Conservation (phyloP, 352 stramenopile genomes). For the Lagenidium sp. region DNA sequence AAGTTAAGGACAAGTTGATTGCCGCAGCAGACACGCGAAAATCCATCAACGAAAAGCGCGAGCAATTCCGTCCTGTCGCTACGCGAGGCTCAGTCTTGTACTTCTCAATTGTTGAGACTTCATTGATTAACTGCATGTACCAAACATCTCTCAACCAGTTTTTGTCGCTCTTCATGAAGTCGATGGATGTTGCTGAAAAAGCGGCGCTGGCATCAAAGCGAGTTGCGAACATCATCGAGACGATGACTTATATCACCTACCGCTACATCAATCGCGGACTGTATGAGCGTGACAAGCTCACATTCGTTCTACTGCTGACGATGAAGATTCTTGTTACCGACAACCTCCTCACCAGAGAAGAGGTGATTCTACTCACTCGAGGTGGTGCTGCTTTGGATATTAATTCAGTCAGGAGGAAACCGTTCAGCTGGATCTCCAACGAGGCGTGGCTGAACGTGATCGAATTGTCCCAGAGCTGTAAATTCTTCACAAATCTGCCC, state of each 20-base stretch:
- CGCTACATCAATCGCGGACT: slow-evolving; percentile 98
- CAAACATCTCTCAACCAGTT: slow-evolving; percentile 98
- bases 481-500: slow-evolving; percentile 96
- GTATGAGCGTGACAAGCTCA: slow-evolving; percentile 98
- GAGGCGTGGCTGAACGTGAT: slow-evolving; percentile 97
- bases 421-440: slow-evolving; percentile 97
- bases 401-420: slow-evolving; percentile 93
- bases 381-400: slow-evolving; percentile 96
- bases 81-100: slow-evolving; percentile 96
- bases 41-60: slow-evolving; percentile 97
- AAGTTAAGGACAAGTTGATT: slow-evolving; percentile 97
- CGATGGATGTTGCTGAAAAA: slow-evolving; percentile 97
- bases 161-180: slow-evolving; percentile 96
- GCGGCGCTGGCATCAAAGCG: slow-evolving; percentile 96
- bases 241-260: slow-evolving; percentile 99
- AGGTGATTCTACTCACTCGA: slow-evolving; percentile 94
- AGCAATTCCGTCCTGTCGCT: slow-evolving; percentile 97
- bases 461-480: slow-evolving; percentile 92
- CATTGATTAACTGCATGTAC: slow-evolving; percentile 99
- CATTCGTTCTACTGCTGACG: slow-evolving; percentile 95
- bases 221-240: slow-evolving; percentile 98
- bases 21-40: slow-evolving; percentile 95
- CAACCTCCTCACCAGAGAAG: slow-evolving; percentile 86
- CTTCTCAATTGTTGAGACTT: slow-evolving; percentile 98
- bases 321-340: slow-evolving; percentile 98